Evolutionary conservation across 208 protist species (phyloP), one percentile per base, ranked within the genome.

Genomic region (Acanthamoeba lenticulata): DNA sequence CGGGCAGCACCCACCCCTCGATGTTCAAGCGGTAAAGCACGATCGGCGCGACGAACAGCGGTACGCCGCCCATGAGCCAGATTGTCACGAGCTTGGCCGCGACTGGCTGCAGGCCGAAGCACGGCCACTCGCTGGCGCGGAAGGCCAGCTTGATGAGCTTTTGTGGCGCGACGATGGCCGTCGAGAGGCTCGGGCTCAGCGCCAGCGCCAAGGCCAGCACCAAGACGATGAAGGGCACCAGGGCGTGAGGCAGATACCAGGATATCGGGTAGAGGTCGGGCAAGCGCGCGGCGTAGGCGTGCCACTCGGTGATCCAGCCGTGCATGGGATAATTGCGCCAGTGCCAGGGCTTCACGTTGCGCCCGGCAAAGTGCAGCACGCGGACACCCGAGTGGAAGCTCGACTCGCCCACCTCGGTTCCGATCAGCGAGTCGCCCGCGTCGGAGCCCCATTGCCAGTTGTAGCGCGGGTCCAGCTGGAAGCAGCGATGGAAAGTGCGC

Each of bases 371-470:
- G 74, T 85, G 74, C 15, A 85, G 17, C 36, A 85, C 74, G 42
- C 44, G 74, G 1, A 85, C 40, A 40, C n/a, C 27, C 21, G 36
- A 19, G 17, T 85, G 40, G 27, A 34, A 85, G 29, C 15, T 40
- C 24, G 74, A 85, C 9, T 40, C 24, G 29, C n/a, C 24, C 7
- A 52, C 42, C 21, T 85, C 27, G 24, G 44, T 29, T 1, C 74
- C 74, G 1, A 85, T 6, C 11, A 85, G 74, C 7, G 42, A 34
- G 44, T 85, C 74, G 27, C n/a, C 34, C 27, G 24, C 45, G 27
- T 85, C 74, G 17, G 74, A 55, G 7, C 74, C 74, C 74, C 74
- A 85, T n/a, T 85, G 74, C 74, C 74, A 85, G 74, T 85, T 85
- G 44, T 85, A 85, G 36, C 27, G 17, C 27, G 36, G 40, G 13